Evolutionary conservation across 73 alveolate genomes (phyloP), one percentile per base, ranked within the genome.

Genomic region (Stentor coeruleus): DNA sequence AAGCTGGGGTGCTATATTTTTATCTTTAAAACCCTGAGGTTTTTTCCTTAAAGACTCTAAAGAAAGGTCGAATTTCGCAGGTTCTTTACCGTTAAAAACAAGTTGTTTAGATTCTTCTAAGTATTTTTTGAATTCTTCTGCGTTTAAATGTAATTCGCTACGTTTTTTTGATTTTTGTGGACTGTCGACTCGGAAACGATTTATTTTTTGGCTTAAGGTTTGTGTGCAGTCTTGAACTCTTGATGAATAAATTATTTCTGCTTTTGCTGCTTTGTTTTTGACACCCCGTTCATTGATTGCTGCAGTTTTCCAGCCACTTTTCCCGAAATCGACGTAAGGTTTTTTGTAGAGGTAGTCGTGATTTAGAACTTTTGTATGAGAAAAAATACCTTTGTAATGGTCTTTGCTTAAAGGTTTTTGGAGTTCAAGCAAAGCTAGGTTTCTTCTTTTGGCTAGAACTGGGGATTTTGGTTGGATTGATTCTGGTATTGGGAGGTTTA

Each of bases 381-480:
- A 66, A 66, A 66, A 66, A 66, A 66, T 66, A 15, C 79, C 79
- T 2, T 66, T 26, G 2, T 66, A 66, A 40, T 66, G 40, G 41
- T 66, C 79, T 66, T 66, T 66, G 15, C 26, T 40, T 26, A 66
- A 33, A 66, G 79, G 79, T 33, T 66, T 66, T 33, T 66, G 79
- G 42, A 66, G 11, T 37, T 66, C 79, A 2, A 66, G 79, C 36
- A 66, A 33, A 20, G 20, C 37, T 33, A 20, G 39, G 33, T 66
- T 66, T 66, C 33, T 66, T 33, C 79, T 20, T 31, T 66, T 66
- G 20, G 79, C 79, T 1, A 66, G n/a, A 66, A 66, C 33, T 1
- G n/a, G 40, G 11, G 79, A 40, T 40, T 66, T 66, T 66, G 36
- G 36, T 26, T 20, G 26, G 14, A 40, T 28, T 20, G 11, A 20